A percentile compares a stretch with the other conserved stretches of the same genome.
phyloP scores from a whole-genome alignment of 164 flowering plant species.

The Magnolia officinalis region DNA sequence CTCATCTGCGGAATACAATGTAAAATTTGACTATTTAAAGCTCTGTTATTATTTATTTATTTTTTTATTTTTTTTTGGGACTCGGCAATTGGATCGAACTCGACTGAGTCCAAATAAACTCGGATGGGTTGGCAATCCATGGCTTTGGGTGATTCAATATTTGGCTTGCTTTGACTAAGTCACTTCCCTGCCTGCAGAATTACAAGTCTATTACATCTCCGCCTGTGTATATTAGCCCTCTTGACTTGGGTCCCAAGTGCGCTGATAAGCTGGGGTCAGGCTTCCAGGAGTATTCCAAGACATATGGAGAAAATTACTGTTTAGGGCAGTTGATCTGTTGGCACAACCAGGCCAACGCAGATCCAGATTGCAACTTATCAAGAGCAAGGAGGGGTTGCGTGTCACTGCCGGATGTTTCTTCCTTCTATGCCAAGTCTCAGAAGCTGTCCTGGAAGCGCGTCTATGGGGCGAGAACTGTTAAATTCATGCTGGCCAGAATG shows the following conservation, averaged over 20 bases:
- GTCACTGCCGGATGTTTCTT: constrained; percentile 72
- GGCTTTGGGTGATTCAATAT: not conserved
- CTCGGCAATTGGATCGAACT: too few species aligned
- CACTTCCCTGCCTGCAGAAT: constrained; percentile 45
- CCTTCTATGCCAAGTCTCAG: constrained; percentile 80
- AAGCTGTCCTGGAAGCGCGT: constrained; percentile 66
- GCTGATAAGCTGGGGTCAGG: constrained; percentile 66
- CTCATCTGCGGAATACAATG: too few species aligned
- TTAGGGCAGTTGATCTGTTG: constrained; percentile 93
- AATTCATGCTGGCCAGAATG: constrained; percentile 77
- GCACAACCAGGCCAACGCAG: constrained; percentile 74
- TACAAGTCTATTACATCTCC: constrained; percentile 80
- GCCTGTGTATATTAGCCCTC: constrained; percentile 89
- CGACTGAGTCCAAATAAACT: too few species aligned
- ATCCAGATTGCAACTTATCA: constrained; percentile 67
- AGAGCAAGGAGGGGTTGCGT: constrained; percentile 85
- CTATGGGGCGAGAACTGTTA: constrained; percentile 76
- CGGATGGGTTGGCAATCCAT: too few species aligned
- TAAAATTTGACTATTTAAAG: too few species aligned
- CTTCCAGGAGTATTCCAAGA: constrained; percentile 75
- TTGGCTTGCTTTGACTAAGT: constrained; percentile 10
- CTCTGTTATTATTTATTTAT: too few species aligned
- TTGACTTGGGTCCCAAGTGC: constrained; percentile 89
- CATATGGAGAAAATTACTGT: constrained; percentile 90
- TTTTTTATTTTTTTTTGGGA: too few species aligned